A percentile compares a stretch with the other conserved stretches of the same genome.
These are phyloP conservation scores for Xylariaceae sp. DNA, from an alignment of 2,329 filamentous ascomycete species.

Conservation along the genomic window DNA sequence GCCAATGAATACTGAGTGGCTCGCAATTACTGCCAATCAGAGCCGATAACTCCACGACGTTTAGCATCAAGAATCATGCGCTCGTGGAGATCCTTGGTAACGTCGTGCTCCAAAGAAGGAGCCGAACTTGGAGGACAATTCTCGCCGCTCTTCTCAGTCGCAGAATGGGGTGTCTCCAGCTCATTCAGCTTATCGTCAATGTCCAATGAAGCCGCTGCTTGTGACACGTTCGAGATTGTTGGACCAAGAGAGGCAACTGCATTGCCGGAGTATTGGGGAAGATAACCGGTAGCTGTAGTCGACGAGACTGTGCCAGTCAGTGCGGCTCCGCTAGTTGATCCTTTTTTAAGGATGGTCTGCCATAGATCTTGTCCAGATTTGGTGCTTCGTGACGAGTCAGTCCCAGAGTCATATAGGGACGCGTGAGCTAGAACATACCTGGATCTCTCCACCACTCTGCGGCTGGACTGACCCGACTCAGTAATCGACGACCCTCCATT, in stretches of 20 bases:
- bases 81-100: constrained; percentile 30
- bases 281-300: constrained; percentile 51
- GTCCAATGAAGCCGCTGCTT: constrained; percentile 28
- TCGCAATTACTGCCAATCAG: constrained; percentile 26
- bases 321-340: constrained; percentile 45
- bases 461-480: constrained; percentile 14
- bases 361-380: constrained; percentile 45
- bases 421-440: constrained; percentile 23
- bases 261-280: constrained; percentile 52
- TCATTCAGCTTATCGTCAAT: constrained; percentile 26
- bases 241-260: constrained; percentile 51
- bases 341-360: constrained; percentile 51
- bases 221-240: constrained; percentile 36
- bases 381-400: constrained; percentile 26
- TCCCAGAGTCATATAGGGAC: no score
- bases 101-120: constrained; percentile 30
- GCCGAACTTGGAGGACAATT: constrained; percentile 42
- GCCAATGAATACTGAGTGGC: not conserved
- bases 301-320: constrained; percentile 50
- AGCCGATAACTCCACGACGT: constrained; percentile 31
- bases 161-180: constrained; percentile 17
- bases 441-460: constrained; percentile 28
- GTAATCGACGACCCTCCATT: constrained; percentile 19
- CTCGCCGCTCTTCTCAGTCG: constrained; percentile 41
- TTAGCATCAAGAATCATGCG: constrained; percentile 32